Percentiles rank a stretch among this genome's conserved stretches.
These are phyloP conservation scores for Lactarius quietus DNA, from an alignment of 768 basidiomycete species.

Conservation along the genomic window DNA sequence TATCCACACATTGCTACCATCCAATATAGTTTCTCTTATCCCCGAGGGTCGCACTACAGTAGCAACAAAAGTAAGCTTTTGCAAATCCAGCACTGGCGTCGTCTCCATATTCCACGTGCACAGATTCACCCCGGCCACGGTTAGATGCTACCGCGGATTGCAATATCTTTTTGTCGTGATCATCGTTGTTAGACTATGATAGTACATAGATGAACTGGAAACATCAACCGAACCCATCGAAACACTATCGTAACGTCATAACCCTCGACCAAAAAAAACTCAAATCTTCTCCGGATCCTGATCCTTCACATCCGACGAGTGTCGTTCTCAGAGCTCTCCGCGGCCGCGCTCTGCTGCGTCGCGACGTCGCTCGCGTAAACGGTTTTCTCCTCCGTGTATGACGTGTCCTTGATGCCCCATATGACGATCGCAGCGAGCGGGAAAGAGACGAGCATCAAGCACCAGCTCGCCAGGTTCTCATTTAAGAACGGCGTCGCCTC, in stretches of 20 bases:
- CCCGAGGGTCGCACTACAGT: no score
- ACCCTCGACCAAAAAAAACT: neutral
- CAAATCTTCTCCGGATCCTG: neutral
- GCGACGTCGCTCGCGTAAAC: conserved; percentile 31
- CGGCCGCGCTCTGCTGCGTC: neutral
- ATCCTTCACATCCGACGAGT: neutral
- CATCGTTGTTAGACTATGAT: neutral
- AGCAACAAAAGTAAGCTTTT: no score
- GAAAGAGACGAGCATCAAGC: conserved; percentile 36
- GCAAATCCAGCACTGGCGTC: no score
- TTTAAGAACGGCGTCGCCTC: conserved; percentile 42
- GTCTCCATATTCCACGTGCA: no score
- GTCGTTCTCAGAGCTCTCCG: conserved; percentile 7
- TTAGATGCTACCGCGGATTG: no score
- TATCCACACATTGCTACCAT: no score
- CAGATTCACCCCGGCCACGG: no score
- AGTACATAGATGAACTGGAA: no score
- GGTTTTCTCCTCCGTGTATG: conserved; percentile 36
- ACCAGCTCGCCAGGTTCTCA: conserved; percentile 39
- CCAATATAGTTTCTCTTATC: no score
- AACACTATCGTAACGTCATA: neutral
- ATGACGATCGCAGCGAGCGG: conserved; percentile 36
- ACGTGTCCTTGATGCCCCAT: conserved; percentile 37
- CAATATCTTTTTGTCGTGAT: neutral
- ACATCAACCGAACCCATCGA: neutral